phyloP scores from a whole-genome alignment of 2,329 filamentous ascomycete genomes.

The Aspergillus sp. region DNA sequence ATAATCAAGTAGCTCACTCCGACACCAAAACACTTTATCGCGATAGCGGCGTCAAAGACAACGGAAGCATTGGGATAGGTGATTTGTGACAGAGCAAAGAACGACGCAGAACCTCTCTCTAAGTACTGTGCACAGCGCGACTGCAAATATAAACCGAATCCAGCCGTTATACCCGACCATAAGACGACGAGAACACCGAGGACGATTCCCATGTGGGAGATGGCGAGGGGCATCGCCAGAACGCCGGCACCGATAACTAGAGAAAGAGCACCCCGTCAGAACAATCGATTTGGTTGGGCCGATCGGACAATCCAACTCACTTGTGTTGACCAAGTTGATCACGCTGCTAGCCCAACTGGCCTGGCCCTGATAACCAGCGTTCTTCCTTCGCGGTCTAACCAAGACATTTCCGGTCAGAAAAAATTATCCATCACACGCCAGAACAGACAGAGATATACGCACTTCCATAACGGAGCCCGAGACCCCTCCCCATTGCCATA shows the following conservation, averaged over 20 bases:
- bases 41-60: constrained; percentile 90
- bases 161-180: constrained; percentile 83
- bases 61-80: constrained; percentile 96
- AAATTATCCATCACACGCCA: constrained; percentile 1
- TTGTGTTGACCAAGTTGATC: constrained; percentile 94
- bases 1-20: constrained; percentile 97
- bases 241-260: constrained; percentile 88
- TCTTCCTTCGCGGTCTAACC: constrained; percentile 46
- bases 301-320: constrained; percentile 40
- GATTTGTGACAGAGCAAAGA: constrained; percentile 93
- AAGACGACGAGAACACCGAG: constrained; percentile 77
- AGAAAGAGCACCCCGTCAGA: constrained; percentile 7
- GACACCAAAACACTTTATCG: constrained; percentile 96
- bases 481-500: constrained; percentile 17
- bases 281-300: not conserved
- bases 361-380: constrained; percentile 61
- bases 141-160: constrained; percentile 92
- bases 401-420: not conserved
- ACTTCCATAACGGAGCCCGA: constrained; percentile 25
- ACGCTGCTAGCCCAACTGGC: constrained; percentile 87
- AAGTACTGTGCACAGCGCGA: constrained; percentile 88
- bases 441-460: constrained; percentile 2
- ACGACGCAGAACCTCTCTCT: constrained; percentile 79
- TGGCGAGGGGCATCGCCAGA: constrained; percentile 87
- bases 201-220: constrained; percentile 91